phyloP scores from a whole-genome alignment of 768 basidiomycete genomes.

The Kwoniella dejecticola region DNA sequence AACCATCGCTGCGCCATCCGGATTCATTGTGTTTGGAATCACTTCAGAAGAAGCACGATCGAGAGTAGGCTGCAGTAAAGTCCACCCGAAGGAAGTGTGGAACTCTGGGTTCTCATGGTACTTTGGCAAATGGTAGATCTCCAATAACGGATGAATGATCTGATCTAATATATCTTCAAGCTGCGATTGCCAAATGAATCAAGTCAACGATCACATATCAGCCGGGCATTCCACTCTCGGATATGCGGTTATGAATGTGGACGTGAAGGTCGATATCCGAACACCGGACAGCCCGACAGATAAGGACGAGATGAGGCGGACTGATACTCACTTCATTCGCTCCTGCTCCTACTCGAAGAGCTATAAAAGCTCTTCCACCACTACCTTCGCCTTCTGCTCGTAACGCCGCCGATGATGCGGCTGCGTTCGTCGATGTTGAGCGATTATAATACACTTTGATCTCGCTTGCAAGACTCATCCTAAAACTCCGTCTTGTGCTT shows the following conservation, averaged over 20 bases:
- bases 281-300: too few relatives aligned
- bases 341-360: slow-evolving; percentile 80
- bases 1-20: too few relatives aligned
- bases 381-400: slow-evolving; percentile 37
- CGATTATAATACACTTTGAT: slow-evolving; percentile 64
- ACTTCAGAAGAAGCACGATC: neutral
- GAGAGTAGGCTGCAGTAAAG: slow-evolving; percentile 61
- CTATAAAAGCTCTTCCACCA: slow-evolving; percentile 68
- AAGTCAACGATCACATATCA: too few relatives aligned
- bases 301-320: too few relatives aligned
- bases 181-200: slow-evolving; percentile 57
- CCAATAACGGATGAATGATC: slow-evolving; percentile 65
- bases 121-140: slow-evolving; percentile 67
- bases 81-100: slow-evolving; percentile 89
- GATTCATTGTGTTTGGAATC: too few relatives aligned
- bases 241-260: too few relatives aligned
- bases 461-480: slow-evolving; percentile 68
- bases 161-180: slow-evolving; percentile 62
- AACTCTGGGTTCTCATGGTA: slow-evolving; percentile 82
- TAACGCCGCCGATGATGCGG: too few relatives aligned
- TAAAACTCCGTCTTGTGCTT: slow-evolving; percentile 28
- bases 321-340: slow-evolving; percentile 66
- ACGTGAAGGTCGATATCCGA: too few relatives aligned
- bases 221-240: too few relatives aligned
- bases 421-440: too few relatives aligned